These are phyloP conservation scores for Delphinella strobiligena DNA, from an alignment of 2,329 filamentous ascomycete species.

Conservation along the genomic window DNA sequence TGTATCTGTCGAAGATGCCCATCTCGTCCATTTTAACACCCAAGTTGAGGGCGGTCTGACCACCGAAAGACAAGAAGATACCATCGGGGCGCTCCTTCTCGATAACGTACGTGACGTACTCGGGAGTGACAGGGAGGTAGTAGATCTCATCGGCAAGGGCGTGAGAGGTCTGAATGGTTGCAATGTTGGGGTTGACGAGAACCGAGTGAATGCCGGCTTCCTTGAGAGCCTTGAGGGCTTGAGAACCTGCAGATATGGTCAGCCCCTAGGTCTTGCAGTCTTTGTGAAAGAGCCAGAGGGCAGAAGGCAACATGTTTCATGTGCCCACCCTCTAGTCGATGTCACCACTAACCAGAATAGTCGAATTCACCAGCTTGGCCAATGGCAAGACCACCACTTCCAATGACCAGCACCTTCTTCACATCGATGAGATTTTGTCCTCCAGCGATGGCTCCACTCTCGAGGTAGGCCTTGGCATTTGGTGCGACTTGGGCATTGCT, in stretches of 20 bases:
- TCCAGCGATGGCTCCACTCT: slow-evolving; percentile 74
- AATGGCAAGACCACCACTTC: slow-evolving; percentile 88
- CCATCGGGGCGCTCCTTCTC: slow-evolving; percentile 92
- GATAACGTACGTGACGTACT: slow-evolving; percentile 96
- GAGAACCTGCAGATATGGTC: slow-evolving; percentile 52
- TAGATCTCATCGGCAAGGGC: slow-evolving; percentile 94
- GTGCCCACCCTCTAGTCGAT: not conserved
- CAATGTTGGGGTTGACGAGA: slow-evolving; percentile 95
- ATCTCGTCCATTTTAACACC: slow-evolving; percentile 96
- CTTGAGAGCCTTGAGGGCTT: slow-evolving; percentile 93
- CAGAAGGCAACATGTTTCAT: not conserved
- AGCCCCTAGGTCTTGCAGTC: not conserved
- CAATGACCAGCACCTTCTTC: slow-evolving; percentile 95
- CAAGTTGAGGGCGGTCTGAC: slow-evolving; percentile 91
- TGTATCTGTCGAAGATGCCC: slow-evolving; percentile 90
- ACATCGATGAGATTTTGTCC: slow-evolving; percentile 70
- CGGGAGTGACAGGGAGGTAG: slow-evolving; percentile 92
- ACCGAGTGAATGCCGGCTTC: slow-evolving; percentile 86
- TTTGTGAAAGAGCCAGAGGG: too few relatives aligned
- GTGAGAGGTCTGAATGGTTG: slow-evolving; percentile 96
- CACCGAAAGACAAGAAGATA: slow-evolving; percentile 94
- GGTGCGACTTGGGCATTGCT: slow-evolving; percentile 54
- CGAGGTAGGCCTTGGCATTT: slow-evolving; percentile 74
- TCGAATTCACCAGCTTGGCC: slow-evolving; percentile 97
- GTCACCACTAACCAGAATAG: slow-evolving; percentile 66